Conservation (phyloP, 345 rosid genomes). For the Conringia planisiliqua region DNA sequence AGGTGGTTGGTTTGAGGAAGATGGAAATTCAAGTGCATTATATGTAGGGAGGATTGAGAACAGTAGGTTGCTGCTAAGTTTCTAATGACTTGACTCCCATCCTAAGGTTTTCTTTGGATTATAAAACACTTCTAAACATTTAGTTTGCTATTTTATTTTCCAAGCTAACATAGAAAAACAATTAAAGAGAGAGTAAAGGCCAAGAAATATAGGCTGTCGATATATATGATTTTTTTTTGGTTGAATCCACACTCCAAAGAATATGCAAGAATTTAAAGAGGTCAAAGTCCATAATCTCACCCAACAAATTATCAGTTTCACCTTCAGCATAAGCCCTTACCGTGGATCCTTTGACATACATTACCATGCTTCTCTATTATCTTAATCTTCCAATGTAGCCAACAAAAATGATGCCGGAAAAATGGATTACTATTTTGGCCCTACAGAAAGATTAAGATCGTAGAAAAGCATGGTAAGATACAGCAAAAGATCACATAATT, state of each 20-base stretch:
- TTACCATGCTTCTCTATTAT: no score
- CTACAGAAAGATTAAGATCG: no score
- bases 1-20: constrained; percentile 14
- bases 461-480: no score
- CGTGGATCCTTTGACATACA: no score
- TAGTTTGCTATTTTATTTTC: not conserved
- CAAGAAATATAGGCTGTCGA: constrained; percentile 1
- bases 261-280: not conserved
- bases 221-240: not conserved
- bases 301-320: no score
- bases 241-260: not conserved
- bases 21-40: constrained; percentile 29
- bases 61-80: constrained; percentile 36
- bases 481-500: no score
- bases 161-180: constrained; percentile 11
- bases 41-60: constrained; percentile 41
- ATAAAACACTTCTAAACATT: constrained; percentile 47
- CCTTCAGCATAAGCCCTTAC: no score
- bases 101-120: constrained; percentile 65
- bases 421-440: no score
- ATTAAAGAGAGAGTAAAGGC: constrained; percentile 12
- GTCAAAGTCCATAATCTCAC: no score
- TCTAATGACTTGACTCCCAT: constrained; percentile 48
- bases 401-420: no score
- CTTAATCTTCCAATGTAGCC: no score